Base-by-base conservation (phyloP, 805 yeast species). In the Isabelozyma gotoi region DNA sequence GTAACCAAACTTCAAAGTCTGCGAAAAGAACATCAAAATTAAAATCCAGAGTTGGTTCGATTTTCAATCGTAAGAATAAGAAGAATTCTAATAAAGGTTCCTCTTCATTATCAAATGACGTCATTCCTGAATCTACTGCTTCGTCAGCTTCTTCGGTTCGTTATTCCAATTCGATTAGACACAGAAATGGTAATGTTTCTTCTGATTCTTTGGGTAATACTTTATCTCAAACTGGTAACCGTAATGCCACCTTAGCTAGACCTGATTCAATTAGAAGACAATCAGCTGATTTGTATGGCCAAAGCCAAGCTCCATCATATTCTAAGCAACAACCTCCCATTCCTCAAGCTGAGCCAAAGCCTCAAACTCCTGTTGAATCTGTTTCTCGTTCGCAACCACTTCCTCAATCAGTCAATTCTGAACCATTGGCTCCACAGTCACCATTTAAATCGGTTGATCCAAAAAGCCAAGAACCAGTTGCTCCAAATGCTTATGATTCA, bases 31-130 rank as follows among this genome's bases (percentile, higher is more conserved):
- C 59, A 24, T 64, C 69, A n/a, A 75, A 73, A 37, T 62, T 87
- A 53, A 80, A 80, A 62, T 84, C 90, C 5, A 81, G 71, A 55
- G 84, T 87, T 44, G 95, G 95, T 7, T 84, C 94, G 0, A 78
- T 87, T 48, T 81, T 87, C 54, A 83, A 85, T 36, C 77, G 81
- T 50, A 83, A 79, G 60, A 81, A 80, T 55, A 71, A 73, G 48
- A 68, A 70, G 41, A 18, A 18, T 34, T 20, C 36, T 10, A 16
- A 15, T 15, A 34, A 51, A 8, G 19, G 38, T 18, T 40, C 47
- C 16, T 46, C 45, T 21, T 43, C 40, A 12, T 40, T 49, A 10
- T 20, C 44, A 11, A 39, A 33, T 29, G 64, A 60, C 19, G 48
- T 64, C 6, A 66, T 68, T 33, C 68, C 68, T 1, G 76, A 71